A percentile compares a stretch with the other conserved stretches of the same genome.
phyloP scores from a whole-genome alignment of 2,329 filamentous ascomycete genomes.

The Cladosporium sp. region DNA sequence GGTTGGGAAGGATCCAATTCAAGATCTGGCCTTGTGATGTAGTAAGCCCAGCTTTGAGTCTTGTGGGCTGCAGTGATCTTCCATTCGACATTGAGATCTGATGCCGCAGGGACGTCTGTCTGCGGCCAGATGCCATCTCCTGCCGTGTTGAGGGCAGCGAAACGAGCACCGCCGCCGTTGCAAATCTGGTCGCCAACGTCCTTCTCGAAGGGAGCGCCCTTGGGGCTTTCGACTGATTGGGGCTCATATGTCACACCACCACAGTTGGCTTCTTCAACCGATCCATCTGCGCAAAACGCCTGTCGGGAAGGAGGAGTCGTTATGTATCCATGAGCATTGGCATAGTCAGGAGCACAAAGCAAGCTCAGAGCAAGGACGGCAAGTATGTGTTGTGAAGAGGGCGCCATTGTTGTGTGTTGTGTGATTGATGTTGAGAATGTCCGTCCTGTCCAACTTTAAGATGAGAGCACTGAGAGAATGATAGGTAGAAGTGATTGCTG shows the following conservation, averaged over 20 bases:
- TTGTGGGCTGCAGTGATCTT: slow-evolving; percentile 10
- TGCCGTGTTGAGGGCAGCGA: not conserved
- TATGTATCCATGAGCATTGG: slow-evolving; percentile 7
- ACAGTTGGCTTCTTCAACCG: slow-evolving; percentile 8
- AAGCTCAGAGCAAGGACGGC: not conserved
- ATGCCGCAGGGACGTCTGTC: slow-evolving; percentile 1
- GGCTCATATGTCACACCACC: slow-evolving; percentile 8
- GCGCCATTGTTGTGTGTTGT: not conserved
- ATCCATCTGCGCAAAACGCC: slow-evolving; percentile 3
- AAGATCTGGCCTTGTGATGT: slow-evolving; percentile 7
- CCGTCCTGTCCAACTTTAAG: not conserved
- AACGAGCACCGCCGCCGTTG: slow-evolving; percentile 4
- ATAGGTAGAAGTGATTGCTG: not conserved
- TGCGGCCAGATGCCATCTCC: slow-evolving; percentile 4
- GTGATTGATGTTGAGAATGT: not conserved
- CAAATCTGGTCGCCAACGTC: slow-evolving; percentile 3
- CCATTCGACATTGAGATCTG: slow-evolving; percentile 5
- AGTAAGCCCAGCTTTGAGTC: slow-evolving; percentile 7
- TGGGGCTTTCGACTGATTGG: slow-evolving; percentile 9
- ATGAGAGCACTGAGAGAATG: not conserved
- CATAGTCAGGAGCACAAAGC: not conserved
- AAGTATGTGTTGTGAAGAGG: not conserved
- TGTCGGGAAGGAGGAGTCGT: slow-evolving; percentile 8
- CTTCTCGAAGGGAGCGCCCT: slow-evolving; percentile 6
- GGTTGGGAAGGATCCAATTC: slow-evolving; percentile 5